Evolutionary conservation across 805 yeast genomes (phyloP).

Genomic region (Ogataea trehaloabstinens): DNA sequence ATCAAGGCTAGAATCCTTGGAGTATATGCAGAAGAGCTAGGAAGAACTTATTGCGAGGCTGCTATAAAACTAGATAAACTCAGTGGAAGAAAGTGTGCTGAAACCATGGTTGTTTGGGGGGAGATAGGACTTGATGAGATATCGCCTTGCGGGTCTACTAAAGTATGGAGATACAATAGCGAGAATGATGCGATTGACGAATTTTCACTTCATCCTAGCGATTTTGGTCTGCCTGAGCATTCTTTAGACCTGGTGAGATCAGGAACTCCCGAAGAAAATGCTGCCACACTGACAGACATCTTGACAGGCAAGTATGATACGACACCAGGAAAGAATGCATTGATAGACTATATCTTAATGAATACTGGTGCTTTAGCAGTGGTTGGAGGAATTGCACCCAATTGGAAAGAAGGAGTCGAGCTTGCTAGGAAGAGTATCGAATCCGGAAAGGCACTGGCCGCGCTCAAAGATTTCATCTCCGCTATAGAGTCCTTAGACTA

Average conservation of each 20-base stretch:
- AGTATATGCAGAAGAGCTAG: constrained; percentile 77
- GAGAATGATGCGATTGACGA: constrained; percentile 42
- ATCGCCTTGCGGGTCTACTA: constrained; percentile 81
- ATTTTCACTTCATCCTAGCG: constrained; percentile 56
- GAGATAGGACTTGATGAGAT: constrained; percentile 90
- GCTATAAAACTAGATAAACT: constrained; percentile 59
- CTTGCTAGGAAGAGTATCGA: constrained; percentile 67
- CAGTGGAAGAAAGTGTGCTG: constrained; percentile 39
- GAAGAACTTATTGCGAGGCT: constrained; percentile 81
- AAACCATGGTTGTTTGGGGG: constrained; percentile 90
- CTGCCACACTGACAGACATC: constrained; percentile 48
- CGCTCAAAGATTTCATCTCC: constrained; percentile 55
- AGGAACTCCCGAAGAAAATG: constrained; percentile 87
- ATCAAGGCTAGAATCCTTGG: constrained; percentile 80
- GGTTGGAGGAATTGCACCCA: constrained; percentile 61
- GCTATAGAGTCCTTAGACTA: constrained; percentile 32
- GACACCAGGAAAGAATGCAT: constrained; percentile 51
- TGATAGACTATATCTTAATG: constrained; percentile 86
- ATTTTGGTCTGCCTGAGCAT: constrained; percentile 81
- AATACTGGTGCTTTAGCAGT: constrained; percentile 87
- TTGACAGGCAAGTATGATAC: constrained; percentile 43
- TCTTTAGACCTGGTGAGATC: constrained; percentile 65
- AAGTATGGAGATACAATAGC: constrained; percentile 63
- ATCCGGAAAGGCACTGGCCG: constrained; percentile 62
- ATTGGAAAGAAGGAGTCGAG: constrained; percentile 77